Conservation (phyloP, 139 green algal genomes). For the Gonium pectorale region DNA sequence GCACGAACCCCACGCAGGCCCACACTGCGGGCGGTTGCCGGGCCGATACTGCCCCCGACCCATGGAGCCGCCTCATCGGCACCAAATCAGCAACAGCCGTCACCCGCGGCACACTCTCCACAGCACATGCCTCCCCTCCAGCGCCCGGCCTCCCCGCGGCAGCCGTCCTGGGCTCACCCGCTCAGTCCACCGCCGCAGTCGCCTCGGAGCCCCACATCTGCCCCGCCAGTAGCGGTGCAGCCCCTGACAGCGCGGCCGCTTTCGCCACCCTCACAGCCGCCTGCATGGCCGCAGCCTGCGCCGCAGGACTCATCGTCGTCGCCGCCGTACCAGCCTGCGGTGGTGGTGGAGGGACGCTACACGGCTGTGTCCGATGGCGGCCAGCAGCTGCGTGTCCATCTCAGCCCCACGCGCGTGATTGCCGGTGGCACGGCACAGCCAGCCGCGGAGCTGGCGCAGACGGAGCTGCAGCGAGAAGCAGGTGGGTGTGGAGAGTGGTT, state of each 20-base stretch:
- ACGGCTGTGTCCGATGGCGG: conserved; percentile 23
- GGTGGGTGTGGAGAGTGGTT: no score
- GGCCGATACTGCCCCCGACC: neutral
- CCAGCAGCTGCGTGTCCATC: conserved; percentile 1
- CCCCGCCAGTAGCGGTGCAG: no score
- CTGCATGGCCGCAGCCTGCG: neutral
- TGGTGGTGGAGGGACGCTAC: conserved; percentile 43
- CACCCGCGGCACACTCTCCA: neutral
- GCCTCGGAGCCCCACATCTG: no score
- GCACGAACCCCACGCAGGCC: conserved; percentile 16
- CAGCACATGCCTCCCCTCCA: no score
- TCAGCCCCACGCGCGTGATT: neutral
- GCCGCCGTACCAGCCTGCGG: neutral
- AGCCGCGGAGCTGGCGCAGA: neutral
- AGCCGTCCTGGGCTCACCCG: no score
- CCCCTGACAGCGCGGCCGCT: no score
- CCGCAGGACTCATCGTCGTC: neutral
- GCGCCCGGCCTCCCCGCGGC: no score
- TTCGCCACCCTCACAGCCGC: no score
- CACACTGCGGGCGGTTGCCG: neutral
- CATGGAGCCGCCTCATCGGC: no score
- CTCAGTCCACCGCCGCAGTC: no score
- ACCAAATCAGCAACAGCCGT: no score
- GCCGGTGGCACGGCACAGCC: neutral
- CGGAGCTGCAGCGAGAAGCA: no score